Evolutionary conservation across 164 flowering plant species (phyloP), one percentile per base, ranked within the genome.

Genomic region (Vitis rupestris): DNA sequence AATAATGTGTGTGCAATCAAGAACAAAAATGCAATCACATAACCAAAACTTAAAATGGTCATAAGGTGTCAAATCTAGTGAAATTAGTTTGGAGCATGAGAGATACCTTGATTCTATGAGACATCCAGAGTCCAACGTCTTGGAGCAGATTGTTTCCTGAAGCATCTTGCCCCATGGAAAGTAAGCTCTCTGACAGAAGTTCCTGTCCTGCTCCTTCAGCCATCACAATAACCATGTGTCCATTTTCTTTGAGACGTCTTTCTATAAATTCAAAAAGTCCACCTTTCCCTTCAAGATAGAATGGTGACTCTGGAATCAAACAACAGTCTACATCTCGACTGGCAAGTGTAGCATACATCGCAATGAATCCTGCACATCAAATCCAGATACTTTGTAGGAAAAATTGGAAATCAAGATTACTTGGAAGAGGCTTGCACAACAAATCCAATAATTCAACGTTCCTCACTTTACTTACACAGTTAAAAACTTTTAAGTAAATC

Each of bases 131-230:
- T 14, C 91, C 91, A 74, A 87, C 85, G 79, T 87, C 91, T 67
- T 75, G 79, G 61, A 84, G 84, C 53, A 77, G 79, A 71, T 80
- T 80, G 82, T 87, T 84, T 59, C 89, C 89, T 23, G 89, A 85
- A 71, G 91, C 87, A 80, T 87, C 91, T 59, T 83, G 69, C 75
- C 74, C 57, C 78, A 66, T 75, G 55, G 76, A 55, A 10, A 56
- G 63, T 65, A 76, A 60, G 59, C 80, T 70, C 71, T 81, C 72
- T 31, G 82, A 56, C 58, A 89, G 74, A 70, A 89, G 87, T n/a
- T 89, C 88, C 76, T 85, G 91, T 52, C 93, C 90, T 14, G 93
- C 90, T 11, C 93, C 93, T 82, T 88, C 93, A 50, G 93, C 93
- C 52, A 87, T 77, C 66, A 89, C 93, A 63, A 89, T 83, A 70